Base-by-base conservation (phyloP, 2,329 filamentous ascomycete genomes). In the Penicillium occitanis region DNA sequence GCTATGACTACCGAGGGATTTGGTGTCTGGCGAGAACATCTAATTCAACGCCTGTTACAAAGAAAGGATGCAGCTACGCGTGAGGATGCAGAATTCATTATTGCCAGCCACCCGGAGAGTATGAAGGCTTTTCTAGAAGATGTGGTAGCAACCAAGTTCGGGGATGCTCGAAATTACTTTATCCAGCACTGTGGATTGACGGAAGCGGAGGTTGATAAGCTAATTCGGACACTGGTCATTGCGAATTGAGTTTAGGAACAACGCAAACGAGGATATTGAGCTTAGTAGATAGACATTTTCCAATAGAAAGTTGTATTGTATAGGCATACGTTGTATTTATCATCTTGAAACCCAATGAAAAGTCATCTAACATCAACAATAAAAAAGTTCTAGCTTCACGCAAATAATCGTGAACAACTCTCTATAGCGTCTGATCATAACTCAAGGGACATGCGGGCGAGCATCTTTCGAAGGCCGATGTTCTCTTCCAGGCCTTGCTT, bases 1-100 rank as follows among this genome's bases (percentile, higher is more conserved):
- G 79, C 82, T 14, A 30, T 63, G 14, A 63, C 50, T 10, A 65
- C 63, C 1, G 42, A 63, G 40, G 61, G 61, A 11, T 42, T 57
- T 25, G 61, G 61, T 2, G 7, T 37, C 11, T 63, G 61, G 61
- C 50, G 61, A 3, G 61, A 63, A 30, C 61, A 63, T 35, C 37
- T 63, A 25, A 57, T 63, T 25, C 35, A 46, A 37, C 33, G 50
- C 28, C 22, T 63, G 10, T 22, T 55, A n/a, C 61, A 57, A 50
- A 63, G 50, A 14, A 46, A 57, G 5, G 51, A 46, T 25, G 35
- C 37, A 10, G 37, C n/a, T 14, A 63, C 44, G 1, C 61, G 50
- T 8, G 50, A 63, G 14, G 51, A 63, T 10, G 61, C 61, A 7
- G 61, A 63, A 25, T 57, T 11, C 25, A 57, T 63, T 14, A 55